Percentiles rank a stretch among this genome's conserved stretches.
Conservation (phyloP, 768 basidiomycete species). For the Collybiopsis confluens region DNA sequence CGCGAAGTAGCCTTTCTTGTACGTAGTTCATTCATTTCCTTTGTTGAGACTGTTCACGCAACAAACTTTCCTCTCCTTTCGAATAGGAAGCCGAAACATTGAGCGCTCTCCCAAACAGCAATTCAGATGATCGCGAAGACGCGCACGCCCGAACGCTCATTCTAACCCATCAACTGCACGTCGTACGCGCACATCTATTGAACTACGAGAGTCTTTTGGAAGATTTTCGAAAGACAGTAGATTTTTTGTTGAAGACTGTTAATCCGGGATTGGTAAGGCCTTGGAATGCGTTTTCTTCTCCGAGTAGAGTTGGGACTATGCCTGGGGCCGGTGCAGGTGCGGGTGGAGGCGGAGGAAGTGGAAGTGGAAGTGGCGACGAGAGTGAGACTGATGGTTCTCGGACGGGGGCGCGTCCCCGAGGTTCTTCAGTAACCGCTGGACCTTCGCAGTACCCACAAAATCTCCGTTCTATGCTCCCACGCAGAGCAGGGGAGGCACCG, state of each 20-base stretch:
- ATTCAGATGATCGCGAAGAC: background rate
- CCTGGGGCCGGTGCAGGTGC: background rate
- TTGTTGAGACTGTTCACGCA: too few relatives aligned
- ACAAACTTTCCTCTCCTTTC: too few relatives aligned
- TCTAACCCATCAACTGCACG: conserved; percentile 50
- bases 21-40: too few relatives aligned
- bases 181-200: conserved; percentile 53
- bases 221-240: conserved; percentile 49
- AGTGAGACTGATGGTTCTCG: too few relatives aligned
- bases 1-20: conserved; percentile 45
- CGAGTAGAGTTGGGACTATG: background rate
- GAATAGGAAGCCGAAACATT: conserved; percentile 38
- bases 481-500: background rate
- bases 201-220: conserved; percentile 51
- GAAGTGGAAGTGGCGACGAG: too few relatives aligned
- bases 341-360: too few relatives aligned
- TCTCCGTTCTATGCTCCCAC: background rate
- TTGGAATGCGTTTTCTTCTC: background rate
- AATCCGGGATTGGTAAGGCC: conserved; percentile 39
- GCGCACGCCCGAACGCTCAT: conserved; percentile 32
- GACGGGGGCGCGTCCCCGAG: background rate
- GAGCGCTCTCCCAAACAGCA: background rate
- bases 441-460: background rate
- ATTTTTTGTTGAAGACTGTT: conserved; percentile 41
- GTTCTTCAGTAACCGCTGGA: background rate